Evolutionary conservation across 169 alveolate genomes (phyloP).

Genomic region (Hepatocystis sp.): DNA sequence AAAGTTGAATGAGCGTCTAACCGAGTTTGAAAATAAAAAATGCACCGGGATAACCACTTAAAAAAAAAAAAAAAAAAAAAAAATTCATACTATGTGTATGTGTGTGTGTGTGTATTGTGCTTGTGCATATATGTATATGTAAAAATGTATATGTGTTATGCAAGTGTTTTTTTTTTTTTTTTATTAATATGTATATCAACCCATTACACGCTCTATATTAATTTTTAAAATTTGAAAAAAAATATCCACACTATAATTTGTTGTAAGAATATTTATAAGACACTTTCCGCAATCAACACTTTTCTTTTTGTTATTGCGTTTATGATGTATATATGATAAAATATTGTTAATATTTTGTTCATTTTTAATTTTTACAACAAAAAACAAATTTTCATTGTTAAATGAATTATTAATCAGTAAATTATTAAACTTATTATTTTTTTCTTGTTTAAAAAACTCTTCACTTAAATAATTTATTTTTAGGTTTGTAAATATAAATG

Average conservation of each 20-base stretch:
- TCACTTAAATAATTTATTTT: constrained; percentile 13
- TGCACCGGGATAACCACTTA: too few species aligned
- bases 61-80: constrained; percentile 2
- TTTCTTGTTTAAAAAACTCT: not conserved
- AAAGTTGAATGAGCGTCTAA: constrained; percentile 11
- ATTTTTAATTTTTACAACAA: constrained; percentile 21
- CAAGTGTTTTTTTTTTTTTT: not conserved
- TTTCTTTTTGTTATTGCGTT: not conserved
- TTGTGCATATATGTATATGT: too few species aligned
- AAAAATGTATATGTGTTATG: too few species aligned
- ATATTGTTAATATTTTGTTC: not conserved
- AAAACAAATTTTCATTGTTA: constrained; percentile 2
- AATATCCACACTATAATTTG: not conserved
- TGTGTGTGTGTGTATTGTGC: too few species aligned
- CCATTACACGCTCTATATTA: not conserved
- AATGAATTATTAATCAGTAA: too few species aligned
- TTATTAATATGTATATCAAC: not conserved
- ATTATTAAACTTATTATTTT: too few species aligned
- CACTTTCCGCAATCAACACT: too few species aligned
- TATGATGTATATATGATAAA: not conserved
- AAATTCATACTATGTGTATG: not conserved
- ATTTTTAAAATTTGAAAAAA: constrained; percentile 2
- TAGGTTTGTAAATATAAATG: constrained; percentile 25
- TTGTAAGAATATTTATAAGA: constrained; percentile 14
- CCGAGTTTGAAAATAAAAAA: not conserved